A percentile compares a stretch with the other conserved stretches of the same genome.
These are phyloP conservation scores for Termitomyces eurrhizus DNA, from an alignment of 768 basidiomycete genomes.

Conservation along the genomic window DNA sequence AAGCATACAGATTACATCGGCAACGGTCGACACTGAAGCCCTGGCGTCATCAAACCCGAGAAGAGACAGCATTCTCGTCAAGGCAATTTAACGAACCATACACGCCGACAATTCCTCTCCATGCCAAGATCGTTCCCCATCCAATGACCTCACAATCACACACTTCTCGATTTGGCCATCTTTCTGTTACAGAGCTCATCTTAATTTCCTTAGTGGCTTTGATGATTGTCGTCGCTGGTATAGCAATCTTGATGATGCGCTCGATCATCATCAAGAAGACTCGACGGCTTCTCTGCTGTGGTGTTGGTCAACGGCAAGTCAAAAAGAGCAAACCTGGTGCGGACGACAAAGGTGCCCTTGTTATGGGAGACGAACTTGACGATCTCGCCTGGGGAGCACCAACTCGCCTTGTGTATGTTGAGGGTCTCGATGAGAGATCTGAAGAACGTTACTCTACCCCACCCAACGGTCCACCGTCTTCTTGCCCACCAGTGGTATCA, in stretches of 20 bases:
- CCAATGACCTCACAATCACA: background rate
- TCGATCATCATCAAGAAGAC: slow-evolving; percentile 9
- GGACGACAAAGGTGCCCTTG: slow-evolving; percentile 7
- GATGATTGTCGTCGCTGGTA: slow-evolving; percentile 3
- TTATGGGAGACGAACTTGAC: slow-evolving; percentile 5
- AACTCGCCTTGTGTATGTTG: slow-evolving; percentile 13
- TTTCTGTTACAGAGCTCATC: slow-evolving; percentile 10
- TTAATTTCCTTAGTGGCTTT: slow-evolving; percentile 10
- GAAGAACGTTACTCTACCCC: background rate
- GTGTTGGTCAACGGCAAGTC: slow-evolving; percentile 5
- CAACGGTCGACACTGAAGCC: background rate
- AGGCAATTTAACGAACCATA: slow-evolving; percentile 4
- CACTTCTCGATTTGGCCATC: slow-evolving; percentile 1
- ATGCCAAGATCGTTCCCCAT: slow-evolving; percentile 18
- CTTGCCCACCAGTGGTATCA: background rate
- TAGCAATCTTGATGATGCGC: slow-evolving; percentile 9
- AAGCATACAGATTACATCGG: background rate
- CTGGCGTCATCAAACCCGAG: slow-evolving; percentile 8
- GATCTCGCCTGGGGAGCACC: slow-evolving; percentile 15
- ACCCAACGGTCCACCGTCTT: background rate
- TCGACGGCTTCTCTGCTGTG: slow-evolving; percentile 9
- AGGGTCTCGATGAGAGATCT: slow-evolving; percentile 4
- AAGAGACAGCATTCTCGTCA: background rate
- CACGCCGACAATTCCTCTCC: slow-evolving; percentile 12
- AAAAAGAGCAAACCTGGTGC: background rate